Evolutionary conservation across 208 protist genomes (phyloP), one percentile per base, ranked within the genome.

Genomic region (Tritrichomonas musculus): DNA sequence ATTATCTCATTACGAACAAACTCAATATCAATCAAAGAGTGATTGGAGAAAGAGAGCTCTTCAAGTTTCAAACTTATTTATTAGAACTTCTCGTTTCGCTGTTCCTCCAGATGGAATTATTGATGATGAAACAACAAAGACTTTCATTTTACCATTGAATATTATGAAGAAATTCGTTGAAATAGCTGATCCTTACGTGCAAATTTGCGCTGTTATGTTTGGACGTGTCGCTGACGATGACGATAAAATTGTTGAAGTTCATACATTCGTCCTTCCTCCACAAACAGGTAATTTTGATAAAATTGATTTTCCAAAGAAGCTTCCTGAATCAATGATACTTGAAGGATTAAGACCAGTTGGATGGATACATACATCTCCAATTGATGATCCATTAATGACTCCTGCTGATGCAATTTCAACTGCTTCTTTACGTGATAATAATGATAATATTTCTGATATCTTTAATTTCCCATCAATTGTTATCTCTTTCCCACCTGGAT

Each of bases 351-450:
- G 98, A 94, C 97, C 97, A 47, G 95, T 99, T 1, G 98, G 98
- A 65, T 99, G 97, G 97, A 96, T 99, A 44, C 98, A 99, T 94
- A 99, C 98, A 22, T 97, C 98, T 95, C 96, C 97, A 75, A 97
- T 96, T 64, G 97, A 98, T 93, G 93, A 97, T 3, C 95, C 95
- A 49, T 96, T 97, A 93, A 94, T 99, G 1, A 92, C 96, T 25
- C 97, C 97, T 47, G 82, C 95, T 66, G 98, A 98, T 93, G 96
- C 97, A 64, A 96, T 96, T 30, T 93, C 30, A 96, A 97, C 88
- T 96, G 98, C 93, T 95, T 96, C 95, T 94, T 9, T 92, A 22
- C 2, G 13, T 8, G 92, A 84, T 53, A 41, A 93, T 92, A 80
- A 77, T 25, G 47, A 44, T 1, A n/a, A 72, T 4, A 84, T 94